These are phyloP conservation scores for Metschnikowia reukaufii DNA, from an alignment of 805 yeast genomes.

Conservation along the genomic window DNA sequence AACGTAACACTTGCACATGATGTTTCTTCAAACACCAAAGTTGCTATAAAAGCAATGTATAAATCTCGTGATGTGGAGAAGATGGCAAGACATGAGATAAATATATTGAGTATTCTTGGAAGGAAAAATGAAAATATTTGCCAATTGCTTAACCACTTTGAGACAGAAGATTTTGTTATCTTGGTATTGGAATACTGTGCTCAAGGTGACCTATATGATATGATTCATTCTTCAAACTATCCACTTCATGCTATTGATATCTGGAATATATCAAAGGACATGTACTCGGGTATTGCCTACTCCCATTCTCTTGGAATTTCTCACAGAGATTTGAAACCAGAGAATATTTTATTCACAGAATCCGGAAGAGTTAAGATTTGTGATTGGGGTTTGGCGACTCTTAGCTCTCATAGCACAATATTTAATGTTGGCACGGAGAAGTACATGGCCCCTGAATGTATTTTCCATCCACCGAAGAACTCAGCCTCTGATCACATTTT, in stretches of 20 bases:
- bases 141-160: conserved; percentile 56
- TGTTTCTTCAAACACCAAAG: conserved; percentile 27
- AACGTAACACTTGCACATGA: conserved; percentile 56
- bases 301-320: conserved; percentile 60
- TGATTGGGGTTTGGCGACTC: conserved; percentile 72
- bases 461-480: conserved; percentile 18
- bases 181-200: conserved; percentile 67
- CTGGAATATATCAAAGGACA: conserved; percentile 47
- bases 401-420: conserved; percentile 23
- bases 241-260: conserved; percentile 26
- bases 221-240: conserved; percentile 30
- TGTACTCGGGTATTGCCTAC: conserved; percentile 50
- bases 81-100: conserved; percentile 57
- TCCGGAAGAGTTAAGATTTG: conserved; percentile 59
- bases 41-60: conserved; percentile 57
- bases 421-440: conserved; percentile 57
- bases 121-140: conserved; percentile 53
- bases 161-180: conserved; percentile 50
- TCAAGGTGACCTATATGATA: conserved; percentile 68
- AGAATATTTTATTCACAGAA: conserved; percentile 56
- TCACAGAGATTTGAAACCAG: conserved; percentile 76
- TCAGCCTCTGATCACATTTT: conserved; percentile 6
- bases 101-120: conserved; percentile 39
- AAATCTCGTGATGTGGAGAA: conserved; percentile 42
- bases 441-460: conserved; percentile 58